A percentile compares a stretch with the other conserved stretches of the same genome.
These are phyloP conservation scores for Cerrena zonata DNA, from an alignment of 1,284 basidiomycete species.

Conservation along the genomic window DNA sequence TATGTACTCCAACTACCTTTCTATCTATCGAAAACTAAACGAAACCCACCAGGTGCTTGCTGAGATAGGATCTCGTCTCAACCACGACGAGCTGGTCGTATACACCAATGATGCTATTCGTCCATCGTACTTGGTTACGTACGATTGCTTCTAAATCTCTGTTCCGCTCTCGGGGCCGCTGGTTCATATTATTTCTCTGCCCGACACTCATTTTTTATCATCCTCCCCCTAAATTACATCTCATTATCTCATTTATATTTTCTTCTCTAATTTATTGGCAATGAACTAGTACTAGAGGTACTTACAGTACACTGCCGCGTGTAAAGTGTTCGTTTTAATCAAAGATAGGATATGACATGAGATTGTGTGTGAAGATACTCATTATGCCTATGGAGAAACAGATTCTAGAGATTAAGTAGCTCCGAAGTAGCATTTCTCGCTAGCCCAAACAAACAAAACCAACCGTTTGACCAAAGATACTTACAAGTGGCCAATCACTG, in stretches of 20 bases:
- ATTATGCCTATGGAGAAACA: too few species aligned
- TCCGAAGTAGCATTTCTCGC: too few species aligned
- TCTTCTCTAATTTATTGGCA: not conserved
- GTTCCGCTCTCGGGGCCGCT: not conserved
- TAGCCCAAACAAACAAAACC: too few species aligned
- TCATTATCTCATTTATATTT: not conserved
- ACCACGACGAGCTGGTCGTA: conserved; percentile 18
- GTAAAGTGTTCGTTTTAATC: not conserved
- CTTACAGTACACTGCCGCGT: not conserved
- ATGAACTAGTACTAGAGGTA: not conserved
- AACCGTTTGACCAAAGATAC: too few species aligned
- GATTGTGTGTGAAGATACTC: too few species aligned
- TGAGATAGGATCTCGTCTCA: conserved; percentile 15
- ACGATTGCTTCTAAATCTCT: not conserved
- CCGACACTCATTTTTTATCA: not conserved
- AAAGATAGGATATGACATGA: too few species aligned
- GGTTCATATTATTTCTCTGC: not conserved
- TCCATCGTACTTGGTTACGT: conserved; percentile 11
- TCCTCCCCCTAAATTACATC: not conserved
- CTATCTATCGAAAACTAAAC: not conserved
- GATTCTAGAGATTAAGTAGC: too few species aligned
- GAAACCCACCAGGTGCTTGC: conserved; percentile 30
- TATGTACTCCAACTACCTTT: not conserved
- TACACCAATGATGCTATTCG: conserved; percentile 18
- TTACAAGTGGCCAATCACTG: too few species aligned